phyloP scores from a whole-genome alignment of 805 yeast genomes.

The Candida boleticola region DNA sequence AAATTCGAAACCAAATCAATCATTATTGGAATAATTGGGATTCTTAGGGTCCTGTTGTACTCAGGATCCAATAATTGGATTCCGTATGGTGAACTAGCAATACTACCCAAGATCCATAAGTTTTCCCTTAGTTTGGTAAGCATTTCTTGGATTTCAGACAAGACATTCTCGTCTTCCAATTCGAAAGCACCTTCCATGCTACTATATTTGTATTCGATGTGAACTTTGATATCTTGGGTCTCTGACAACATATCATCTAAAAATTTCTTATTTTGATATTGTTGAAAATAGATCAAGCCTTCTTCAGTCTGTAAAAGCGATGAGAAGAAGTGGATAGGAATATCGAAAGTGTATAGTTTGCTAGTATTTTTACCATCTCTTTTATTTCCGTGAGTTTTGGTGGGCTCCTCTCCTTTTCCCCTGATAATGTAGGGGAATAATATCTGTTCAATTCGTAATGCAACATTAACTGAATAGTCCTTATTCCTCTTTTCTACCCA shows the following conservation, averaged over 20 bases:
- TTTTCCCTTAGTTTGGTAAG: slow-evolving; percentile 58
- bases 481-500: slow-evolving; percentile 57
- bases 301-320: slow-evolving; percentile 77
- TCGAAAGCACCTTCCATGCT: slow-evolving; percentile 1
- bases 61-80: slow-evolving; percentile 43
- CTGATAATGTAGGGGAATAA: slow-evolving; percentile 24
- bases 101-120: slow-evolving; percentile 84
- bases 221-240: slow-evolving; percentile 19
- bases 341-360: slow-evolving; percentile 4
- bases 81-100: slow-evolving; percentile 73
- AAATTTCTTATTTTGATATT: slow-evolving; percentile 39
- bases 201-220: background rate
- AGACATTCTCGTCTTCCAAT: background rate
- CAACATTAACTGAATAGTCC: slow-evolving; percentile 49
- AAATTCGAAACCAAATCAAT: slow-evolving; percentile 35
- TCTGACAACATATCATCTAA: slow-evolving; percentile 38
- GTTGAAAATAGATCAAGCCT: slow-evolving; percentile 62
- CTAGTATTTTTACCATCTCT: background rate
- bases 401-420: background rate
- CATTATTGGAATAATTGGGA: slow-evolving; percentile 43
- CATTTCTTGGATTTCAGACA: too few species aligned
- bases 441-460: slow-evolving; percentile 26
- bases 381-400: background rate
- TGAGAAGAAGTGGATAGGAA: slow-evolving; percentile 74
- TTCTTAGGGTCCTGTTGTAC: slow-evolving; percentile 18